phyloP scores from a whole-genome alignment of 2,329 filamentous ascomycete genomes.

The Teratosphaeria gauchensis region DNA sequence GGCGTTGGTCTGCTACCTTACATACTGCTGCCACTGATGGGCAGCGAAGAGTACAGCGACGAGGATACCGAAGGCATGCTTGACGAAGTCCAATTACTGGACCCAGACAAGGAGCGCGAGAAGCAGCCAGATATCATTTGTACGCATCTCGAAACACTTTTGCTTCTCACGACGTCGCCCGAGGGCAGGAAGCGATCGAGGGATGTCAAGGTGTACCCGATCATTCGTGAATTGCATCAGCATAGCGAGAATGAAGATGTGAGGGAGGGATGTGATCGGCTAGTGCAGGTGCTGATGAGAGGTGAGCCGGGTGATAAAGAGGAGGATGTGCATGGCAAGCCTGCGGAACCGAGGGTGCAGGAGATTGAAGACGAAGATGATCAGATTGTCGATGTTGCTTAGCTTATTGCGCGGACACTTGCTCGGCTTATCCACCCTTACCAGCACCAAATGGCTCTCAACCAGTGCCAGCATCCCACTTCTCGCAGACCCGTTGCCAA shows the following conservation, averaged over 20 bases:
- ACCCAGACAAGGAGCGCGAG: slow-evolving; percentile 82
- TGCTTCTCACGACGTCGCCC: slow-evolving; percentile 70
- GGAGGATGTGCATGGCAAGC: slow-evolving; percentile 28
- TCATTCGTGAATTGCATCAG: slow-evolving; percentile 77
- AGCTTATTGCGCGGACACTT: neutral
- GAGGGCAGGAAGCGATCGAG: slow-evolving; percentile 67
- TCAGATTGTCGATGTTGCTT: slow-evolving; percentile 31
- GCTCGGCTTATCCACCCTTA: neutral
- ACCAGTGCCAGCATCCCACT: neutral
- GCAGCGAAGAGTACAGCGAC: slow-evolving; percentile 76
- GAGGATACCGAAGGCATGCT: slow-evolving; percentile 83
- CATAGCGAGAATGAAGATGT: slow-evolving; percentile 70
- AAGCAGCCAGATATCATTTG: slow-evolving; percentile 64
- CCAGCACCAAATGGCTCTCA: neutral
- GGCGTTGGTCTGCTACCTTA: slow-evolving; percentile 80
- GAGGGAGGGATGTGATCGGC: slow-evolving; percentile 71
- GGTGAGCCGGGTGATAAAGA: slow-evolving; percentile 56
- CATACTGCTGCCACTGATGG: slow-evolving; percentile 76
- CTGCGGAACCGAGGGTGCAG: slow-evolving; percentile 28
- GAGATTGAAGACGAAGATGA: slow-evolving; percentile 33
- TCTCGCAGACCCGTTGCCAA: neutral
- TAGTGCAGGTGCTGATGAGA: slow-evolving; percentile 82
- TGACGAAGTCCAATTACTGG: slow-evolving; percentile 78
- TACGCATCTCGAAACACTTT: slow-evolving; percentile 81
- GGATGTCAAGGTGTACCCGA: slow-evolving; percentile 72